Evolutionary conservation across 2,329 filamentous ascomycete genomes (phyloP), one percentile per base, ranked within the genome.

Genomic region (Scedosporium boydii): DNA sequence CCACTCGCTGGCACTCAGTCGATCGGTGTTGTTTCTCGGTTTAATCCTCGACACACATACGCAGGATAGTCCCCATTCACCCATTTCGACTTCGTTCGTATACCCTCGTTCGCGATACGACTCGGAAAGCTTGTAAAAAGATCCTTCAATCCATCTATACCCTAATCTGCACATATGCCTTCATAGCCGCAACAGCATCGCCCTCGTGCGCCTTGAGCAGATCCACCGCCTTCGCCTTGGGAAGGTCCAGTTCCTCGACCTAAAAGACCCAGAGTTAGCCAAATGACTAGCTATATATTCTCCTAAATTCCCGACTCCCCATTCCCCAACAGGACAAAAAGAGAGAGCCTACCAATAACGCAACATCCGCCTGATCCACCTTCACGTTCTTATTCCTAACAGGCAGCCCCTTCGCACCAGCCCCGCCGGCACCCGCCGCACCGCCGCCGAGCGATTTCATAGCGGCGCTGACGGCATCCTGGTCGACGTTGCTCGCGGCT

Each of bases 201-300:
- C 89, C 90, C 59, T 91, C 88, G 68, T 92, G 80, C 4, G 82
- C 78, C 72, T 86, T 87, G 4, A 95, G 79, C 59, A 93, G 73
- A 64, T 93, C 90, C 1, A 87, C 92, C 1, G 88, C 90, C 73
- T 87, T 91, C 2, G 77, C 68, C 73, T 90, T 92, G 1, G 83
- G 75, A 42, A 93, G 71, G 65, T 93, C 89, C 38, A 93, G 80
- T 71, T 93, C 82, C 58, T 89, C 85, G 12, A 89, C 79, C 86
- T 87, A 55, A 48, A 12, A 55, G 63, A 3, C 2, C 26, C 38
- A 58, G 16, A 18, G 29, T 56, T 26, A 23, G 51, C 21, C 44
- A 21, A 18, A 27, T 34, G n/a, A 6, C 46, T 27, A 10, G 2
- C 16, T 12, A 21, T 27, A 16, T 34, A 18, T 9, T 1, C 27